Conservation (phyloP, 768 basidiomycete genomes). For the Coprinopsis strossmayeri region DNA sequence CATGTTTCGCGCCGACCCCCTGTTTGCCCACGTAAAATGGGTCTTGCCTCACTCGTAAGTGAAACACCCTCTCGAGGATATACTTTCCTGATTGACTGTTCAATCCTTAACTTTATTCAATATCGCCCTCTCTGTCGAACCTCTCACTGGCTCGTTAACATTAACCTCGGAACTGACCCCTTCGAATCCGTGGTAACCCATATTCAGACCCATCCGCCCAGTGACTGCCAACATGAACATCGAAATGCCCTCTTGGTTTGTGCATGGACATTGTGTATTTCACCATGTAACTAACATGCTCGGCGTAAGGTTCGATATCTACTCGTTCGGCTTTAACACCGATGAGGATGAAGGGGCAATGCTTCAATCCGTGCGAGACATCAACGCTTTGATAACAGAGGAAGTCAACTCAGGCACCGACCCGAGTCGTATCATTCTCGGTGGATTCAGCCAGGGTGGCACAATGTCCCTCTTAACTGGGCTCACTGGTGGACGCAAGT, state of each 20-base stretch:
- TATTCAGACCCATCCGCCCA: slow-evolving; percentile 41
- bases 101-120: background rate
- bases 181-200: slow-evolving; percentile 4
- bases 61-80: slow-evolving; percentile 4
- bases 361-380: slow-evolving; percentile 49
- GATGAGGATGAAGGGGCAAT: slow-evolving; percentile 77
- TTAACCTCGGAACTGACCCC: slow-evolving; percentile 4
- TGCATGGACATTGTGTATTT: slow-evolving; percentile 1
- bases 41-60: slow-evolving; percentile 78
- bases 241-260: slow-evolving; percentile 72
- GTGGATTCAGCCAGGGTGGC: slow-evolving; percentile 86
- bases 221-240: slow-evolving; percentile 74
- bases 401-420: slow-evolving; percentile 72
- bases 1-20: slow-evolving; percentile 48
- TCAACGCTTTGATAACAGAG: slow-evolving; percentile 64
- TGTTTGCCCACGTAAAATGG: slow-evolving; percentile 80
- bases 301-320: slow-evolving; percentile 72
- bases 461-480: slow-evolving; percentile 74
- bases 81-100: slow-evolving; percentile 1
- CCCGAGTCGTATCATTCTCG: slow-evolving; percentile 68
- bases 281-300: slow-evolving; percentile 5
- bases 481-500: slow-evolving; percentile 55
- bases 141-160: background rate
- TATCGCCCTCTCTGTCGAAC: background rate
- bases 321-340: slow-evolving; percentile 51